Evolutionary conservation across 2,329 filamentous ascomycete species (phyloP).

Genomic region (Monosporascus sp.): DNA sequence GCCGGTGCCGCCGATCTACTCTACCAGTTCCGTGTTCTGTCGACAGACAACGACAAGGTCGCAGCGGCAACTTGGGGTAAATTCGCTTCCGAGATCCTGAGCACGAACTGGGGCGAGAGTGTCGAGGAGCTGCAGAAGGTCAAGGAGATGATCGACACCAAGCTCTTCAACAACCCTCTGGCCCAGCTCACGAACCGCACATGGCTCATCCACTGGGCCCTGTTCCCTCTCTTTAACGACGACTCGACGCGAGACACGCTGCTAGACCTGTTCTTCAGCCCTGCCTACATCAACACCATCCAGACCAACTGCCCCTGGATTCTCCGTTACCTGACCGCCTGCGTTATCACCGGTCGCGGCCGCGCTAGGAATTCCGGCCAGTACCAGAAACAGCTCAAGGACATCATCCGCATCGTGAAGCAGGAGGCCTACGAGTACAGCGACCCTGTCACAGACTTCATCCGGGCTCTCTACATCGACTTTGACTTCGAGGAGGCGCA

Average conservation of each 20-base stretch:
- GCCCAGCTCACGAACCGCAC: constrained; percentile 95
- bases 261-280: constrained; percentile 95
- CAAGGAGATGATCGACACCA: constrained; percentile 86
- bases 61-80: constrained; percentile 96
- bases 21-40: constrained; percentile 96
- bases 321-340: constrained; percentile 85
- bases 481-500: constrained; percentile 98
- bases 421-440: constrained; percentile 98
- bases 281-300: constrained; percentile 98
- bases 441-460: constrained; percentile 93
- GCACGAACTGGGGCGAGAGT: constrained; percentile 89
- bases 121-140: constrained; percentile 89
- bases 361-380: constrained; percentile 74
- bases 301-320: constrained; percentile 98
- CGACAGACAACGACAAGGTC: constrained; percentile 97
- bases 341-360: constrained; percentile 89
- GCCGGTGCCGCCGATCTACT: constrained; percentile 83
- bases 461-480: constrained; percentile 90
- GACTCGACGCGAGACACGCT: constrained; percentile 85
- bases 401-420: constrained; percentile 88
- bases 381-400: constrained; percentile 99
- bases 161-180: constrained; percentile 92
- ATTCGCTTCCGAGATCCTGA: constrained; percentile 91
- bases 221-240: constrained; percentile 99
- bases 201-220: constrained; percentile 96